Evolutionary conservation across 805 yeast species (phyloP).

Genomic region (Saccharomycodes ludwigii): DNA sequence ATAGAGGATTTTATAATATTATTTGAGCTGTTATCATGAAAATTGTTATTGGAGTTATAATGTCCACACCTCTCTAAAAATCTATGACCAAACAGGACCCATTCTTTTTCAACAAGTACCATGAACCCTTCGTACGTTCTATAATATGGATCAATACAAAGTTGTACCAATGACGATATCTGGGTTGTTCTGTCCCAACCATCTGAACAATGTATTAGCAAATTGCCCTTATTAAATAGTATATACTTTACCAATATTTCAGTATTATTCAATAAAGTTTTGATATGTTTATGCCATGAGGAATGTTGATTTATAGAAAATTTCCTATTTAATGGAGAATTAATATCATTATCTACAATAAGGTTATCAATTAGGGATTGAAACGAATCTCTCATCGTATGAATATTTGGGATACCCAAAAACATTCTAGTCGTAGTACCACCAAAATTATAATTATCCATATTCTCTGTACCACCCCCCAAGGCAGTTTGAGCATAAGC

Average conservation of each 20-base stretch:
- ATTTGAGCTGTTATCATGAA: too few species aligned
- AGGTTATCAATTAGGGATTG: slow-evolving; percentile 43
- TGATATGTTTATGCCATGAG: slow-evolving; percentile 68
- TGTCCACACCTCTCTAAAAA: slow-evolving; percentile 78
- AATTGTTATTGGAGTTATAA: slow-evolving; percentile 34
- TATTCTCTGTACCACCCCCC: slow-evolving; percentile 95
- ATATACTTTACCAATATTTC: slow-evolving; percentile 73
- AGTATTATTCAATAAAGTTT: slow-evolving; percentile 59
- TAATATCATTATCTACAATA: slow-evolving; percentile 56
- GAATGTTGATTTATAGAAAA: slow-evolving; percentile 43
- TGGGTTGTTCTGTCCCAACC: slow-evolving; percentile 99
- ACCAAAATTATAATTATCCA: slow-evolving; percentile 66
- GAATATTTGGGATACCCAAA: slow-evolving; percentile 88
- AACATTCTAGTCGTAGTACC: slow-evolving; percentile 50
- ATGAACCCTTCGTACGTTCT: slow-evolving; percentile 84
- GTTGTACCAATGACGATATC: slow-evolving; percentile 66
- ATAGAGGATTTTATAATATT: slow-evolving; percentile 8
- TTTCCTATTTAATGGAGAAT: slow-evolving; percentile 35
- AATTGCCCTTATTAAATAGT: slow-evolving; percentile 69
- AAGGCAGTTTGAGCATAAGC: slow-evolving; percentile 94
- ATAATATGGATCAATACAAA: slow-evolving; percentile 82
- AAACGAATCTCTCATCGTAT: slow-evolving; percentile 83
- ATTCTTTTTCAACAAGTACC: slow-evolving; percentile 79
- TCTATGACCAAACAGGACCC: slow-evolving; percentile 90
- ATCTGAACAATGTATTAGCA: slow-evolving; percentile 88